Conservation (phyloP, 176 grass and related monocot genomes). For the Musa troglodytarum region DNA sequence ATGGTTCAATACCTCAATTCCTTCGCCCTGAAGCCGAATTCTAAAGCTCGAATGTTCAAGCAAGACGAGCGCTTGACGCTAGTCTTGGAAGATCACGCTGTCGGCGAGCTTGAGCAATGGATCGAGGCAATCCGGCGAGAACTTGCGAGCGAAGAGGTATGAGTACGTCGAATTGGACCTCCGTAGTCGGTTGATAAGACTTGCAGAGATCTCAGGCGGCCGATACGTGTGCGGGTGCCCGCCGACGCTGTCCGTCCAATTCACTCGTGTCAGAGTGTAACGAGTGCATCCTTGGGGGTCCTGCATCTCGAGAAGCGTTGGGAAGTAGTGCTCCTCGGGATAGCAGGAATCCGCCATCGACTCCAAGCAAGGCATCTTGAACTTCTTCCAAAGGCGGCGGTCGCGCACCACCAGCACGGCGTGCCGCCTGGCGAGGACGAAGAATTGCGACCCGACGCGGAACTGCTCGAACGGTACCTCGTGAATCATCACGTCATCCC, state of each 20-base stretch:
- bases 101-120: constrained; percentile 64
- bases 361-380: constrained; percentile 60
- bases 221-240: constrained; percentile 77
- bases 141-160: constrained; percentile 79
- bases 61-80: not conserved
- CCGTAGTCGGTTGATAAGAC: constrained; percentile 62
- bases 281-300: constrained; percentile 61
- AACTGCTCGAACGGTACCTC: constrained; percentile 81
- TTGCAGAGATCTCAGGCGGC: constrained; percentile 46
- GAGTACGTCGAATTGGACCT: constrained; percentile 77
- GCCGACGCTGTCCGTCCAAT: constrained; percentile 59
- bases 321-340: constrained; percentile 99
- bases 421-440: constrained; percentile 56
- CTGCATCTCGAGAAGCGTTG: constrained; percentile 84
- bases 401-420: constrained; percentile 79
- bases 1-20: not conserved
- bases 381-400: constrained; percentile 88
- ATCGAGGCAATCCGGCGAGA: constrained; percentile 37
- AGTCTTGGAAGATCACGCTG: constrained; percentile 58
- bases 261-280: constrained; percentile 81
- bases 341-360: constrained; percentile 56
- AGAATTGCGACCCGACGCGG: constrained; percentile 88
- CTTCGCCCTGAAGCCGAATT: not conserved
- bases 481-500: constrained; percentile 63
- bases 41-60: constrained; percentile 12